Percentiles rank a stretch among this genome's conserved stretches.
These are phyloP conservation scores for Trichoderma atrobrunneum DNA, from an alignment of 2,329 filamentous ascomycete species.

Conservation along the genomic window DNA sequence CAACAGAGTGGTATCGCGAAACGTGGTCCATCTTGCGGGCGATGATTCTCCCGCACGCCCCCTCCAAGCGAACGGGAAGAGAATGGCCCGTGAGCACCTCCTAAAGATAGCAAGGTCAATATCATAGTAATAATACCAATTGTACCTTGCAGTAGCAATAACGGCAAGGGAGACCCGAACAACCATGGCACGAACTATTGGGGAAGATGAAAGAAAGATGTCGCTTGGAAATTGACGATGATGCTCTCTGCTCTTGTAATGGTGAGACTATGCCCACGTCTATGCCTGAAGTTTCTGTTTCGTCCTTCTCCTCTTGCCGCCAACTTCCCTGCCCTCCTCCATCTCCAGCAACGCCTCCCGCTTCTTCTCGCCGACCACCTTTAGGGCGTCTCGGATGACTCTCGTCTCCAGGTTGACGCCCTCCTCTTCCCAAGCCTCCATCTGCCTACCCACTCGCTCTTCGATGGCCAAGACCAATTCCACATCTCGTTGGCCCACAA, in stretches of 20 bases:
- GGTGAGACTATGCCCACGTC: conserved; percentile 23
- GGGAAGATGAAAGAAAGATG: neutral
- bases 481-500: conserved; percentile 92
- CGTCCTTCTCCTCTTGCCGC: conserved; percentile 71
- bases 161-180: neutral
- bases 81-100: neutral
- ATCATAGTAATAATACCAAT: neutral
- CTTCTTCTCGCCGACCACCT: conserved; percentile 93
- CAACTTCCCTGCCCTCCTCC: conserved; percentile 86
- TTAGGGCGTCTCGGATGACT: conserved; percentile 80
- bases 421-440: conserved; percentile 84
- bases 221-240: neutral
- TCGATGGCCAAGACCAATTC: conserved; percentile 90
- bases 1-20: neutral
- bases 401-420: conserved; percentile 91
- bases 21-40: neutral
- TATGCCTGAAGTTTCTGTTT: conserved; percentile 53
- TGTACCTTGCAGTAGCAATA: neutral
- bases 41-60: neutral
- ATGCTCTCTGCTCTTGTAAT: neutral
- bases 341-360: conserved; percentile 86
- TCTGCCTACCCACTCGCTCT: conserved; percentile 70
- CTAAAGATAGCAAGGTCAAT: neutral
- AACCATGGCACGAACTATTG: neutral
- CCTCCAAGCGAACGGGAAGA: neutral